Conservation (phyloP, 2,329 filamentous ascomycete genomes). For the Penicillium sp. region DNA sequence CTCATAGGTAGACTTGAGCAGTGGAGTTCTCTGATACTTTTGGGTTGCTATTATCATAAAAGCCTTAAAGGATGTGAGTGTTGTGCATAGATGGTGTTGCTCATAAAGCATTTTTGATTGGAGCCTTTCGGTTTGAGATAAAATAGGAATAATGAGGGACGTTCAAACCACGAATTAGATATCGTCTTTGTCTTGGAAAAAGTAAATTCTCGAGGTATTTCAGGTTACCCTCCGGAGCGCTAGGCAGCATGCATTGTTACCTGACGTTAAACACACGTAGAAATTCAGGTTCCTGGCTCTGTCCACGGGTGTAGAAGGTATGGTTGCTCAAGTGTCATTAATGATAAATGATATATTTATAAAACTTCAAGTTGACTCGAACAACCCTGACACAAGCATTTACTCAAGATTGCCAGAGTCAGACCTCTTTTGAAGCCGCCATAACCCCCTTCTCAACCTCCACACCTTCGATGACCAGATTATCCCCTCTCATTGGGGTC, state of each 20-base stretch:
- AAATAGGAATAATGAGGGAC: neutral
- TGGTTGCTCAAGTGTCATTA: neutral
- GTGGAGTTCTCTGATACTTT: neutral
- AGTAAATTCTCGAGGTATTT: too few relatives aligned
- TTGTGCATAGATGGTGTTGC: neutral
- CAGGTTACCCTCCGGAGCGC: too few relatives aligned
- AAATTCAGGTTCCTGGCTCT: too few relatives aligned
- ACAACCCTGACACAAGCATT: neutral
- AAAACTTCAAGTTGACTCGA: neutral
- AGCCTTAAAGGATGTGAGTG: neutral
- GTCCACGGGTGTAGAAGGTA: too few relatives aligned
- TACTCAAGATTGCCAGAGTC: neutral
- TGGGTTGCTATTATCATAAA: neutral
- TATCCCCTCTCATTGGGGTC: slow-evolving; percentile 7
- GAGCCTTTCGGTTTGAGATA: neutral
- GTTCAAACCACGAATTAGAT: too few relatives aligned
- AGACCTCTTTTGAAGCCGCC: neutral
- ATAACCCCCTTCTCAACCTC: neutral
- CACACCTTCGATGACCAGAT: neutral
- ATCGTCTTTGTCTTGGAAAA: too few relatives aligned
- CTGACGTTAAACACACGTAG: too few relatives aligned
- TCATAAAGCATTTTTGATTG: neutral
- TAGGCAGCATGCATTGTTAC: too few relatives aligned
- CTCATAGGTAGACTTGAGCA: neutral
- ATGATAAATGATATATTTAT: neutral